Percentiles rank a stretch among this genome's conserved stretches.
Conservation (phyloP, 352 stramenopile species). For the Pythium aristosporum region DNA sequence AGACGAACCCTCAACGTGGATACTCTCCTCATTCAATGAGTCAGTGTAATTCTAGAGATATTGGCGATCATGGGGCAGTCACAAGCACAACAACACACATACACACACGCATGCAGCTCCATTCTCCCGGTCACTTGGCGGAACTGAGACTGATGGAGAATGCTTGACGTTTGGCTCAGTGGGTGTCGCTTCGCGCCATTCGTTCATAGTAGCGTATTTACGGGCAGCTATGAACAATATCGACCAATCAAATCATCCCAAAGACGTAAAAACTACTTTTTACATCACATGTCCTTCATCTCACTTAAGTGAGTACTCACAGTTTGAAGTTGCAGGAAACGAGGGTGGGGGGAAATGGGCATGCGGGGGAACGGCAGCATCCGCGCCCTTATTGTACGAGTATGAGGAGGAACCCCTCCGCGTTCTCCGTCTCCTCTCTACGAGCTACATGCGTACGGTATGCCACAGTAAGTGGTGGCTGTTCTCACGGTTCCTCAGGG, state of each 20-base stretch:
- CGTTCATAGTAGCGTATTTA: slow-evolving; percentile 21
- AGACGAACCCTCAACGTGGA: slow-evolving; percentile 47
- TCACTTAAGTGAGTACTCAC: slow-evolving; percentile 19
- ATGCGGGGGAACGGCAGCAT: no score
- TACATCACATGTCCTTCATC: slow-evolving; percentile 26
- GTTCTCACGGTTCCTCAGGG: no score
- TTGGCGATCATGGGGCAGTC: slow-evolving; percentile 19
- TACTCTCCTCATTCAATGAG: slow-evolving; percentile 47
- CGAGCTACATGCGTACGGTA: no score
- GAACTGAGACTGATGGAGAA: neutral
- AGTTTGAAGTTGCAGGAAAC: neutral
- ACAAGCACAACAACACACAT: neutral
- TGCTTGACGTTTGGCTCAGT: no score
- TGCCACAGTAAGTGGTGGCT: no score
- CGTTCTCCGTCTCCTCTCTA: no score
- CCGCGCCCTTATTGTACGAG: no score
- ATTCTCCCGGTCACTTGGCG: neutral
- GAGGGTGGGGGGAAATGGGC: no score
- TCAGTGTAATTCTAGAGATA: slow-evolving; percentile 82
- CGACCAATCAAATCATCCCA: slow-evolving; percentile 11
- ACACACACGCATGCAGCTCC: neutral
- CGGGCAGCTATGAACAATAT: neutral
- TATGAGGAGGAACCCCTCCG: no score
- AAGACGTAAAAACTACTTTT: slow-evolving; percentile 15
- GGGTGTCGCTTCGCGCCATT: slow-evolving; percentile 17